Evolutionary conservation across 177 flowering plant species (phyloP).

Genomic region (Tripterygium wilfordii): DNA sequence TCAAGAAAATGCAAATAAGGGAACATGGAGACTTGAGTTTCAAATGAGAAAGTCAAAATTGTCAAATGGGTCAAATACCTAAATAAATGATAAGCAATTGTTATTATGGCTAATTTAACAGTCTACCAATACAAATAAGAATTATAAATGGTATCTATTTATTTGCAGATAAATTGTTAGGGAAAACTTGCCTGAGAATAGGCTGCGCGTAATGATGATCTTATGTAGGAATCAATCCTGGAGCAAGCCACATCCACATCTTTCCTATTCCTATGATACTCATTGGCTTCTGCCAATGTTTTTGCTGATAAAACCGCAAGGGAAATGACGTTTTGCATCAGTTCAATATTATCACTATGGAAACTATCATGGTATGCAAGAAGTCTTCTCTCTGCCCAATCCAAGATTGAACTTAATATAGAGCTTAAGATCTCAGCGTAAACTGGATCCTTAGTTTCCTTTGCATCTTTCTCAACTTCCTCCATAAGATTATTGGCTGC

Average conservation of each 20-base stretch:
- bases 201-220: constrained; percentile 71
- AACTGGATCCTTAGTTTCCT: constrained; percentile 39
- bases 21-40: no score
- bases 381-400: constrained; percentile 82
- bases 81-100: no score
- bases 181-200: constrained; percentile 79
- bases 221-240: constrained; percentile 66
- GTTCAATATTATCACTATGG: constrained; percentile 38
- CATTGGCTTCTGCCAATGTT: constrained; percentile 62
- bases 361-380: constrained; percentile 71
- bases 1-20: no score
- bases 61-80: no score
- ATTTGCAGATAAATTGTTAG: no score
- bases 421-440: constrained; percentile 56
- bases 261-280: constrained; percentile 46
- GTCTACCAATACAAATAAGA: no score
- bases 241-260: constrained; percentile 44
- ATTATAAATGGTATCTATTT: no score
- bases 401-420: constrained; percentile 42
- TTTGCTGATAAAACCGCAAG: constrained; percentile 56
- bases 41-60: no score
- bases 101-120: no score
- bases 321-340: constrained; percentile 52
- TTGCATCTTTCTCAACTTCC: constrained; percentile 74
- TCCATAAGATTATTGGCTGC: constrained; percentile 59